A percentile compares a stretch with the other conserved stretches of the same genome.
Conservation (phyloP, 192 early-diverging fungal species). For the Coemansia sp. region DNA sequence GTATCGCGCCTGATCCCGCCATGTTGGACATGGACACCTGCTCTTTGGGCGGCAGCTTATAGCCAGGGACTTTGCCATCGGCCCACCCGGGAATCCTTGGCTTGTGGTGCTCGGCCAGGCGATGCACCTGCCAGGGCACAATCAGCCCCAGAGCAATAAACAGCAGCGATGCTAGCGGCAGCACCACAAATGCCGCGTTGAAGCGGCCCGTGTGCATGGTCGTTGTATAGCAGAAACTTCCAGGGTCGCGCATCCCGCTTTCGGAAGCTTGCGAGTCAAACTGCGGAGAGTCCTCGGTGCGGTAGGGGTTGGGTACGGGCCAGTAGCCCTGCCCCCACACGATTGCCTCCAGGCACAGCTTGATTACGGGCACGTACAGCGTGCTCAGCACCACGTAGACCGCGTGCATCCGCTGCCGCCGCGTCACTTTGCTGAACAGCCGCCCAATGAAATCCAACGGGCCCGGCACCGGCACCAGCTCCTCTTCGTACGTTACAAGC, state of each 20-base stretch:
- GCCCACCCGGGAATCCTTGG: slow-evolving; percentile 50
- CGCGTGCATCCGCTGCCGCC: slow-evolving; percentile 41
- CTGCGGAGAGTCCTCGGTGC: slow-evolving; percentile 30
- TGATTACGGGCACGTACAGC: slow-evolving; percentile 52
- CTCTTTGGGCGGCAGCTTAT: slow-evolving; percentile 22
- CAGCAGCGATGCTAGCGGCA: slow-evolving; percentile 42
- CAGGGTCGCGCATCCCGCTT: slow-evolving; percentile 21
- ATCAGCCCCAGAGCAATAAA: slow-evolving; percentile 29
- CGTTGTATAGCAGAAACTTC: slow-evolving; percentile 53
- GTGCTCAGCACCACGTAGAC: slow-evolving; percentile 47
- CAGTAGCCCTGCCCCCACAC: slow-evolving; percentile 55
- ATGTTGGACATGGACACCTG: slow-evolving; percentile 5
- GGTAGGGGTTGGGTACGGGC: slow-evolving; percentile 52
- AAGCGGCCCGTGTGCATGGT: slow-evolving; percentile 44
- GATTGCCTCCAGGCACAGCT: slow-evolving; percentile 52
- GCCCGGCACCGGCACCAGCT: slow-evolving; percentile 31
- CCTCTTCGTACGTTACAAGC: slow-evolving; percentile 37
- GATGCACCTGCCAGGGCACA: slow-evolving; percentile 38
- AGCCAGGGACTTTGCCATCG: slow-evolving; percentile 39
- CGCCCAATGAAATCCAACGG: slow-evolving; percentile 37
- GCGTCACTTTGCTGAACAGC: slow-evolving; percentile 23
- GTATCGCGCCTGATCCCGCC: neutral
- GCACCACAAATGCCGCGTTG: slow-evolving; percentile 42
- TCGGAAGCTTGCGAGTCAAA: slow-evolving; percentile 8
- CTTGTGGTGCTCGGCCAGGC: slow-evolving; percentile 25